These are phyloP conservation scores for Erysimum cheiri DNA, from an alignment of 441 rosid species.

Conservation along the genomic window DNA sequence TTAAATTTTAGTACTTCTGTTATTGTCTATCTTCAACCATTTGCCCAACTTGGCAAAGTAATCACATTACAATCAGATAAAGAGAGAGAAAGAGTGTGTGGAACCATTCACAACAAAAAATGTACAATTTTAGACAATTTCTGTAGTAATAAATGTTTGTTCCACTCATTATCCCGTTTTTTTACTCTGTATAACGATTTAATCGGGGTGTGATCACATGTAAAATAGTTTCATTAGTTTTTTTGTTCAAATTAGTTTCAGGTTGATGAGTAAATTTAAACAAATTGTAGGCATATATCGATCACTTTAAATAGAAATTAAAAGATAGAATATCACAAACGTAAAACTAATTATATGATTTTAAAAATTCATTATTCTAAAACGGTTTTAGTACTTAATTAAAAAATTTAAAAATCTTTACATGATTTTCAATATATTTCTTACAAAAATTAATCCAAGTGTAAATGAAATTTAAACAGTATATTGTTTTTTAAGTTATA, in stretches of 20 bases:
- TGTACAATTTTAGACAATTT: conserved; percentile 41
- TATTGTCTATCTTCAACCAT: conserved; percentile 44
- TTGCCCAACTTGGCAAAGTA: conserved; percentile 46
- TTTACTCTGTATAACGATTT: conserved; percentile 30
- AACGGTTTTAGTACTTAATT: too few relatives aligned
- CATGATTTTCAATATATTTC: too few relatives aligned
- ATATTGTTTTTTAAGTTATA: too few relatives aligned
- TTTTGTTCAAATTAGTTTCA: conserved; percentile 25
- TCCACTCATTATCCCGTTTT: conserved; percentile 25
- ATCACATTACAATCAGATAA: conserved; percentile 39
- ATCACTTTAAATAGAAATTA: conserved; percentile 23
- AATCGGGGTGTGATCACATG: conserved; percentile 23
- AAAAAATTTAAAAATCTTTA: too few relatives aligned
- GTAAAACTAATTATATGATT: background rate
- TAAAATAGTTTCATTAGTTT: conserved; percentile 20
- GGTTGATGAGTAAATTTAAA: conserved; percentile 20
- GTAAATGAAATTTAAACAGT: too few relatives aligned
- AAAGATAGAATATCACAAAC: conserved; percentile 6
- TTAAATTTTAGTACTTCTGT: conserved; percentile 42
- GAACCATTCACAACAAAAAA: conserved; percentile 23
- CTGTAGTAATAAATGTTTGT: conserved; percentile 28
- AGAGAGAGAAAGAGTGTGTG: conserved; percentile 27
- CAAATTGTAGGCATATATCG: conserved; percentile 26
- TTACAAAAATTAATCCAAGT: too few relatives aligned
- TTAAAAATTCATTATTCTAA: too few relatives aligned